A percentile compares a stretch with the other conserved stretches of the same genome.
Evolutionary conservation across 139 green algal species (phyloP).

Genomic region (Chlamydomonas schloesseri): DNA sequence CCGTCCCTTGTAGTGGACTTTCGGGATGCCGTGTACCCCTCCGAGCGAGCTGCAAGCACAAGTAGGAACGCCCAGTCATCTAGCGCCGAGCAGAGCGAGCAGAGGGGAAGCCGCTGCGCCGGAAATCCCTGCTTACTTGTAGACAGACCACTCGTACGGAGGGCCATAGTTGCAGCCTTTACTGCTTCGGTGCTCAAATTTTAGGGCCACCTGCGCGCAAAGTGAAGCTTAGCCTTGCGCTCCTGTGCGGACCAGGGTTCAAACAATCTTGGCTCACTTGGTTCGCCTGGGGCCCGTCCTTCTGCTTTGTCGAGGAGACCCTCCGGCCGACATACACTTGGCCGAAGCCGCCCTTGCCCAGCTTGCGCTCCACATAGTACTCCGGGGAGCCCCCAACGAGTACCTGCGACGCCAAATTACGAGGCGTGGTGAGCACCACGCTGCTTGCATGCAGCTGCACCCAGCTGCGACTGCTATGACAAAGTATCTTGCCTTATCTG

Average conservation of each 20-base stretch:
- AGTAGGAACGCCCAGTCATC: neutral
- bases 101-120: neutral
- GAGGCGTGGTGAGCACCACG: no score
- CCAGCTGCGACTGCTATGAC: no score
- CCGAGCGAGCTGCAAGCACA: constrained; percentile 74
- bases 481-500: constrained; percentile 69
- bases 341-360: constrained; percentile 96
- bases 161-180: constrained; percentile 99
- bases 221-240: no score
- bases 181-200: constrained; percentile 97
- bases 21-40: constrained; percentile 89
- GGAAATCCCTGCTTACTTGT: constrained; percentile 83
- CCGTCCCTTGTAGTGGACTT: constrained; percentile 97
- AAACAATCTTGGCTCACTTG: constrained; percentile 64
- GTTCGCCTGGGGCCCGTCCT: constrained; percentile 85
- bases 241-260: neutral
- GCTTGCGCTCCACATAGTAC: constrained; percentile 92
- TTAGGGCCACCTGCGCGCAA: constrained; percentile 89
- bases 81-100: no score
- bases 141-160: constrained; percentile 99
- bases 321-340: constrained; percentile 92
- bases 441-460: no score
- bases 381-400: constrained; percentile 86
- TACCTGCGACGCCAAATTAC: constrained; percentile 68
- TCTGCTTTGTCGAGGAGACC: constrained; percentile 71